Evolutionary conservation across 2,329 filamentous ascomycete genomes (phyloP).

Genomic region (Raffaelea ambrosiae): DNA sequence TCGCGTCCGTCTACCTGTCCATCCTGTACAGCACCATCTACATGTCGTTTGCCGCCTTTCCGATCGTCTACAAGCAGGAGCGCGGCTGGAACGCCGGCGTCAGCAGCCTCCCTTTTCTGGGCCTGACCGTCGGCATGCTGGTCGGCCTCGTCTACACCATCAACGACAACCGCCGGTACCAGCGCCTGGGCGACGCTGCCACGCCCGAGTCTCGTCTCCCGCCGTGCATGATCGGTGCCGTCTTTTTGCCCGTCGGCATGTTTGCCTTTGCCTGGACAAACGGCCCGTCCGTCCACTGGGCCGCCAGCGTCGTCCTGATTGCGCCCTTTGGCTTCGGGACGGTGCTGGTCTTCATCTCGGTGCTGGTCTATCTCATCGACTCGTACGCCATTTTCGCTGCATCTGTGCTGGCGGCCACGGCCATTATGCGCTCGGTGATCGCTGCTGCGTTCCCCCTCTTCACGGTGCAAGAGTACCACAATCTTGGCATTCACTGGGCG

Average conservation of each 20-base stretch:
- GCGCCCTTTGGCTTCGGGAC: constrained; percentile 32
- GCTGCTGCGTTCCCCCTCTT: background rate
- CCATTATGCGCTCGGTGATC: background rate
- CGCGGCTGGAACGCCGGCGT: constrained; percentile 51
- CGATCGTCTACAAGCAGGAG: constrained; percentile 52
- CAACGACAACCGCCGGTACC: constrained; percentile 46
- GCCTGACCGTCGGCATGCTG: constrained; percentile 56
- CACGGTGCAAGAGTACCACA: background rate
- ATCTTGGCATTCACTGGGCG: background rate
- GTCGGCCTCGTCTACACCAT: constrained; percentile 44
- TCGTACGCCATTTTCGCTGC: constrained; percentile 23
- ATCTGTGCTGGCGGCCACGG: background rate
- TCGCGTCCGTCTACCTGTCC: constrained; percentile 56
- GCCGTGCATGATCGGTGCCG: constrained; percentile 51
- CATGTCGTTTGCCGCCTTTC: constrained; percentile 48
- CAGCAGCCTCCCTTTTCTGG: constrained; percentile 54
- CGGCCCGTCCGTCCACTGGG: constrained; percentile 26
- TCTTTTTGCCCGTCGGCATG: constrained; percentile 55
- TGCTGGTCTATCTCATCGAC: constrained; percentile 60
- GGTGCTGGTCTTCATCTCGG: constrained; percentile 54
- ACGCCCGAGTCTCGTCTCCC: constrained; percentile 47
- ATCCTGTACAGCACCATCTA: constrained; percentile 48
- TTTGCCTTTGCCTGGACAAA: constrained; percentile 65
- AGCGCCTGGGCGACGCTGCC: constrained; percentile 15
- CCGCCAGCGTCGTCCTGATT: constrained; percentile 22